Base-by-base conservation (phyloP, 2,329 filamentous ascomycete genomes). In the Nigrograna mackinnonii region DNA sequence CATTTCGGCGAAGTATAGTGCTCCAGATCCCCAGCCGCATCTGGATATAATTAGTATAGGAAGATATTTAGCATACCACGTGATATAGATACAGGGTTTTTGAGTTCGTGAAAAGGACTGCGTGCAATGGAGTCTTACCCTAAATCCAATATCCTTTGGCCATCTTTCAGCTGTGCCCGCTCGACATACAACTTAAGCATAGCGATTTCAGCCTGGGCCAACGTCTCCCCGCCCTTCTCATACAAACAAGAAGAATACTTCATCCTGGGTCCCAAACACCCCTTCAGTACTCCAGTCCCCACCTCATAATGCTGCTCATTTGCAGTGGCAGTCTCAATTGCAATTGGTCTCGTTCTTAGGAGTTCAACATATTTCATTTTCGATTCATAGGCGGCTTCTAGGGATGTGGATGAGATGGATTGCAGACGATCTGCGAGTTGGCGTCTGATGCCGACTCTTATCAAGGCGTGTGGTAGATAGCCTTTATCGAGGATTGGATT, bases 221-320 rank as follows among this genome's bases (percentile, higher is more conserved):
- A 66, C n/a, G 77, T 84, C 69, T 46, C 52, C 5, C 71, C 69
- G 13, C 82, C 83, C 46, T 77, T 79, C 4, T 79, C 78, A 62
- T 88, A 88, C 57, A 86, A 69, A 60, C 81, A 85, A 50, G 73
- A 77, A n/a, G 79, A 84, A 63, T 87, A 89, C 74, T 88, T 88
- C 83, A 88, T 87, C 41, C 84, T 71, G 4, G 83, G 82, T 0
- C 85, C 85, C 11, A 89, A 69, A 62, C 78, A 83, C 20, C 77
- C 79, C 20, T 70, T 67, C 30, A 88, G 65, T 18, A 87, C 79
- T 3, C 80, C 81, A 0, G 84, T 86, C 28, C 82, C 83, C 30
- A 88, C 84, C 67, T 88, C 85, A 58, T 89, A 88, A 66, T 88
- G 85, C 73, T 88, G 85, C 55, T 79, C 71, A 61, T 88, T 87